A percentile compares a stretch with the other conserved stretches of the same genome.
Evolutionary conservation across 2,329 filamentous ascomycete genomes (phyloP).

Genomic region (Pyrenophora graminea): DNA sequence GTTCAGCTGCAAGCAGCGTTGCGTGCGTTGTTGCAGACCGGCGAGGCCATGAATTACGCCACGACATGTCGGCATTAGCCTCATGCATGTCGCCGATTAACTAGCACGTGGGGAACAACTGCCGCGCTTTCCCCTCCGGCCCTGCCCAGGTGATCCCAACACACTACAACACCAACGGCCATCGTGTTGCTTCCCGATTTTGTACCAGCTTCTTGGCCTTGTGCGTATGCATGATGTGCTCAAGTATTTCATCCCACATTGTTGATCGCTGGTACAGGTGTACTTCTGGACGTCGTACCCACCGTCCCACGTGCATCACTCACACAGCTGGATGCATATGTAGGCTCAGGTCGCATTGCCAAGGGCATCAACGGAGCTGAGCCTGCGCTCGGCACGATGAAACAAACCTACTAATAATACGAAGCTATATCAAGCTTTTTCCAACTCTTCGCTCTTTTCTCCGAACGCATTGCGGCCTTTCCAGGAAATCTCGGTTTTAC

Average conservation of each 20-base stretch:
- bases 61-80: background rate
- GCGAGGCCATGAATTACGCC: background rate
- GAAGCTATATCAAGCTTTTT: slow-evolving; percentile 1
- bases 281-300: too few relatives aligned
- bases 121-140: slow-evolving; percentile 2
- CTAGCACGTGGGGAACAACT: slow-evolving; percentile 2
- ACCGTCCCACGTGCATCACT: too few relatives aligned
- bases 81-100: slow-evolving; percentile 13
- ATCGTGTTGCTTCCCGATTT: slow-evolving; percentile 6
- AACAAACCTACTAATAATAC: background rate
- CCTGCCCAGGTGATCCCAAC: background rate
- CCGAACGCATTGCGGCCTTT: background rate
- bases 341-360: background rate
- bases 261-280: background rate
- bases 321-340: too few relatives aligned
- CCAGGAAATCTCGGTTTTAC: slow-evolving; percentile 1
- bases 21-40: too few relatives aligned
- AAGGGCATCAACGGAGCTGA: background rate
- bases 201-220: background rate
- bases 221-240: background rate
- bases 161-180: slow-evolving; percentile 3
- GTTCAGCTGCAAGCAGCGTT: too few relatives aligned
- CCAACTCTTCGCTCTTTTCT: background rate
- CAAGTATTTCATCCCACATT: background rate
- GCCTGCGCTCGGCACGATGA: too few relatives aligned